Evolutionary conservation across 352 stramenopile species (phyloP).

Genomic region (Phytopythium kandeliae): DNA sequence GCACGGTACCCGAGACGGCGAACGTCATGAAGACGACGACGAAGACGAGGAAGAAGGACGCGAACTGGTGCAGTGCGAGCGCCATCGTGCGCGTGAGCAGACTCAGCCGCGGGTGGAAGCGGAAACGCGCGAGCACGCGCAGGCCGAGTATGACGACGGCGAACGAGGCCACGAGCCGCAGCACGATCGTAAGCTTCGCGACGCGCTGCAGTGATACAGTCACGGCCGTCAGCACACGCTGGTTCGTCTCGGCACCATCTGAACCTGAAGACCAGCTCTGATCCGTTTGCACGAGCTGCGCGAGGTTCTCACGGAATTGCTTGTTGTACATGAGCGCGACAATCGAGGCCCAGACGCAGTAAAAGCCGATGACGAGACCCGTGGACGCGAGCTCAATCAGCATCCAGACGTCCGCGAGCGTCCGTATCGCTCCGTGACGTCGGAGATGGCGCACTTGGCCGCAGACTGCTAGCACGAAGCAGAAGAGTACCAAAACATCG

Average conservation of each 20-base stretch:
- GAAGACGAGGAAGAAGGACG: conserved; percentile 45
- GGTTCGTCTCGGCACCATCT: conserved; percentile 5
- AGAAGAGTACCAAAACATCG: conserved; percentile 28
- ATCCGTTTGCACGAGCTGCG: conserved; percentile 22
- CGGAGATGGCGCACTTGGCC: conserved; percentile 17
- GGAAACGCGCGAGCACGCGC: conserved; percentile 31
- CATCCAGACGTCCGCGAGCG: conserved; percentile 12
- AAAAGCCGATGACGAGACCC: conserved; percentile 17
- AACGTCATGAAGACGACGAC: conserved; percentile 46
- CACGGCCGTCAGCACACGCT: conserved; percentile 16
- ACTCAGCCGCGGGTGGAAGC: conserved; percentile 35
- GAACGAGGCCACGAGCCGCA: conserved; percentile 21
- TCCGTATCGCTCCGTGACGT: conserved; percentile 5
- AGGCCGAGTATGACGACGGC: conserved; percentile 22
- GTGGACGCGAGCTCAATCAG: conserved; percentile 11
- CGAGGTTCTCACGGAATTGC: conserved; percentile 34
- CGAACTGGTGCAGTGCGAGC: conserved; percentile 30
- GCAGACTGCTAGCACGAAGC: conserved; percentile 18
- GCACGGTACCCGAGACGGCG: conserved; percentile 25
- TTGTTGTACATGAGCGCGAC: conserved; percentile 22
- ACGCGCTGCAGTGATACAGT: conserved; percentile 22
- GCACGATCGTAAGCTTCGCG: conserved; percentile 13
- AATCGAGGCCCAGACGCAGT: conserved; percentile 27
- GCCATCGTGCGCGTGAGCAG: conserved; percentile 40
- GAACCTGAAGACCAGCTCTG: conserved; percentile 25